Evolutionary conservation across 257 asterid genomes (phyloP), one percentile per base, ranked within the genome.

Genomic region (Nicotiana tomentosiformis): DNA sequence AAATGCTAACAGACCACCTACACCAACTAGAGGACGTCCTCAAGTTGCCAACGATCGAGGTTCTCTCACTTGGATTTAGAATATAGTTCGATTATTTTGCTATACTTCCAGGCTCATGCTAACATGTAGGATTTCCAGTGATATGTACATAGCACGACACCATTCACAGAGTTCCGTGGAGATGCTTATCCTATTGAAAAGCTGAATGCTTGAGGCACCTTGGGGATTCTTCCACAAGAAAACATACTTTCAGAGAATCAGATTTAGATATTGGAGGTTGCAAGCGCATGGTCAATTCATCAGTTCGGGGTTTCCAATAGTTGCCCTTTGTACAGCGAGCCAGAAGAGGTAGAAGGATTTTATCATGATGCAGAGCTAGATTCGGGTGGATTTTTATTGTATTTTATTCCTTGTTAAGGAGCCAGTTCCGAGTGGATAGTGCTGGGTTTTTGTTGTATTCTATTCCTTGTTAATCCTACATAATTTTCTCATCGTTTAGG

Each of bases 1-100:
- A 64, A 96, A 96, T 83, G 98, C 98, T 15, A 96, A 96, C 92
- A 89, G 99, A 61, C 99, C 99, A 64, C 92, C 99, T 0, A 96
- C 99, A 20, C 99, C 98, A 12, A 96, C 99, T 29, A 90, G 99
- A 87, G 98, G 99, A 30, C 98, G 98, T 53, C 98, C 98, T 51
- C 99, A 90, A 92, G 98, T 90, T 77, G 86, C 93, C 69, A 91
- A 77, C 53, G 98, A 96, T 77, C 92, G 94, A 91, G 98, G 97
- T 90, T 94, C 99, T 89, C 93, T 93, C 76, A 94, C 99, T 84
- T 94, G 98, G 99, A 88, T 92, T 88, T 93, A 93, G 91, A 88
- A 85, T 86, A 82, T 83, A 37, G 81, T 83, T 66, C 88, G 85
- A 85, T 87, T 86, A 86, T 88, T 88, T 86, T 86, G 65, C 82